Evolutionary conservation across 345 rosid species (phyloP), one percentile per base, ranked within the genome.

Genomic region (Lagerstroemia speciosa): DNA sequence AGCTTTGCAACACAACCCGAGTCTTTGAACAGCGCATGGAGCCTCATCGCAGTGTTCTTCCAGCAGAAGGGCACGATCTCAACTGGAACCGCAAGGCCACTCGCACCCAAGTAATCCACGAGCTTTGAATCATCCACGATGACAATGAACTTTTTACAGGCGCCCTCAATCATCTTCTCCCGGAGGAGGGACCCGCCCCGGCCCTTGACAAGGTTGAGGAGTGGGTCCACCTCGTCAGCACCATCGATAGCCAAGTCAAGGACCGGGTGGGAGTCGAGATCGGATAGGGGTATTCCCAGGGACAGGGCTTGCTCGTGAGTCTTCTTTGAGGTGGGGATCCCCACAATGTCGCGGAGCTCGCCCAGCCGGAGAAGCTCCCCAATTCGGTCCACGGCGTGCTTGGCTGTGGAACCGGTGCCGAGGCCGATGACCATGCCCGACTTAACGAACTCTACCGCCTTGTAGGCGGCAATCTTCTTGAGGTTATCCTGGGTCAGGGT

Each of bases 401-500:
- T 84, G 67, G 99, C 99, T 12, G 99, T 94, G 76, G 99, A 94
- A 65, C 99, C 97, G 8, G 99, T 94, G 15, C 97, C 99, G 36
- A 94, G 90, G 37, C 95, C 99, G 22, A 91, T 77, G 64, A 94
- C 96, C 99, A 94, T 94, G n/a, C 99, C 99, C 61, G 99, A 94
- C 71, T 85, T 75, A 29, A 94, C 97, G 72, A 77, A 91, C 66
- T 91, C 97, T 6, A 91, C 99, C 34, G 99, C 99, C 69, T 89
- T 89, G 84, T 85, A 86, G 37, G 98, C 96, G 14, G 96, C 93
- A 60, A 86, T 84, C 48, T 82, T 82, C 73, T 91, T 91, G 53
- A 91, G 91, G 32, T 89, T 90, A 77, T 91, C 96, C 64, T 89
- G 95, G 70, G 91, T 80, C 52, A 85, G 76, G 15, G 74, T 50